Percentiles rank a stretch among this genome's conserved stretches.
Evolutionary conservation across 257 asterid genomes (phyloP).

Genomic region (Solanum appendiculatum): DNA sequence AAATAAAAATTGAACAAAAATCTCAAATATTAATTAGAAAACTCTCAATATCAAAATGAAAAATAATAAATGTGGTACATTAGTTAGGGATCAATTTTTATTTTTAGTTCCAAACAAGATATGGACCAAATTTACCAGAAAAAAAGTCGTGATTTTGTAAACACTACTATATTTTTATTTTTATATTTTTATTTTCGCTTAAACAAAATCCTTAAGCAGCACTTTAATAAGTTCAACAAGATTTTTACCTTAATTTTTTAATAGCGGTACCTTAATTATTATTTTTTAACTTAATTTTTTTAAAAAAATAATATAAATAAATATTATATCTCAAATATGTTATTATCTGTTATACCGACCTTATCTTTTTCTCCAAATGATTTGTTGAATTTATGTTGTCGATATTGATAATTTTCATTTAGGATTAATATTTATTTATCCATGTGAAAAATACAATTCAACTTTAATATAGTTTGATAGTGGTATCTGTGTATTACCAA

Average conservation of each 20-base stretch:
- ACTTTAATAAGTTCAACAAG: background rate
- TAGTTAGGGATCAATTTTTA: background rate
- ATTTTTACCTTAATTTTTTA: background rate
- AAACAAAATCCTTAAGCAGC: background rate
- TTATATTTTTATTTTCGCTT: background rate
- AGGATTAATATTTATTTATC: too few species aligned
- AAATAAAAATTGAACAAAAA: background rate
- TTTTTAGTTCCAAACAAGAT: background rate
- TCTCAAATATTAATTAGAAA: background rate
- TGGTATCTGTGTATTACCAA: background rate
- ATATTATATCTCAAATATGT: background rate
- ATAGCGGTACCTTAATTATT: background rate
- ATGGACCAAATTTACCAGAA: background rate
- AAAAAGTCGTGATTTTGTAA: background rate
- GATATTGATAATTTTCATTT: too few species aligned
- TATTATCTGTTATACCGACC: too few species aligned
- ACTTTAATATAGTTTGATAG: too few species aligned
- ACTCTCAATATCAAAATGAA: background rate
- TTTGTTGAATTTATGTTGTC: background rate
- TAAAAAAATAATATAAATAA: too few species aligned
- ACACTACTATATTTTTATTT: background rate
- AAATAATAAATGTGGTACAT: background rate
- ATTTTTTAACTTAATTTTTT: background rate
- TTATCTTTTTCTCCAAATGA: background rate
- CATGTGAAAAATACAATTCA: too few species aligned